phyloP scores from a whole-genome alignment of 345 rosid species.

The Citrus sp. region DNA sequence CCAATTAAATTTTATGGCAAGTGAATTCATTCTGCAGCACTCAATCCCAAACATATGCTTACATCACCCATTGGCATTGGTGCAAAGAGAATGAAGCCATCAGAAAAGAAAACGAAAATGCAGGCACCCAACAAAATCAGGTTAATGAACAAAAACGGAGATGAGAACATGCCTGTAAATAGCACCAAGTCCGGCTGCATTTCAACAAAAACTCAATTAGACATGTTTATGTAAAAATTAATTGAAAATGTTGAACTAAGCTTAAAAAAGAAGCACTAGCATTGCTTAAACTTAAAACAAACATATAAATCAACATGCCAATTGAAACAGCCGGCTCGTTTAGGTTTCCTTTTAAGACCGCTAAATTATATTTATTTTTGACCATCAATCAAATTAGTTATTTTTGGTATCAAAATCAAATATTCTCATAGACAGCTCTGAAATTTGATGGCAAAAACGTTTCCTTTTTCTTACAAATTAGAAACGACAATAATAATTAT shows the following conservation, averaged over 20 bases:
- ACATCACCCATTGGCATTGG: background rate
- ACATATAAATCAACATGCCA: background rate
- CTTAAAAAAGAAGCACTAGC: background rate
- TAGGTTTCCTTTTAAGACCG: background rate
- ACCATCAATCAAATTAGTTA: background rate
- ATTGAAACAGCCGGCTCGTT: background rate
- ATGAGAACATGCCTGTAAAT: slow-evolving; percentile 66
- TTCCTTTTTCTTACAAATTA: background rate
- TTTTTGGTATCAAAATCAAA: background rate
- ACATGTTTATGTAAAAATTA: background rate
- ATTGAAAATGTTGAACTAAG: background rate
- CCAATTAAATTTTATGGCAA: background rate
- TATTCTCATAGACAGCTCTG: background rate
- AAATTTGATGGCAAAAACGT: background rate
- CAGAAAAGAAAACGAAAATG: background rate
- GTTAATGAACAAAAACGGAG: slow-evolving; percentile 17
- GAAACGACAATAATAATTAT: background rate
- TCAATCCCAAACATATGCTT: background rate
- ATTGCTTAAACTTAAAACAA: background rate
- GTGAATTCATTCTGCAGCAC: background rate
- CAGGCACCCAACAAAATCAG: slow-evolving; percentile 14
- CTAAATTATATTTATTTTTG: background rate
- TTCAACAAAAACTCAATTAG: slow-evolving; percentile 17
- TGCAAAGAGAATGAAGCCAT: background rate
- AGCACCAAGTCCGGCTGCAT: slow-evolving; percentile 94